Percentiles rank a stretch among this genome's conserved stretches.
Conservation (phyloP, 2,329 filamentous ascomycete genomes). For the Xylariaceae sp. region DNA sequence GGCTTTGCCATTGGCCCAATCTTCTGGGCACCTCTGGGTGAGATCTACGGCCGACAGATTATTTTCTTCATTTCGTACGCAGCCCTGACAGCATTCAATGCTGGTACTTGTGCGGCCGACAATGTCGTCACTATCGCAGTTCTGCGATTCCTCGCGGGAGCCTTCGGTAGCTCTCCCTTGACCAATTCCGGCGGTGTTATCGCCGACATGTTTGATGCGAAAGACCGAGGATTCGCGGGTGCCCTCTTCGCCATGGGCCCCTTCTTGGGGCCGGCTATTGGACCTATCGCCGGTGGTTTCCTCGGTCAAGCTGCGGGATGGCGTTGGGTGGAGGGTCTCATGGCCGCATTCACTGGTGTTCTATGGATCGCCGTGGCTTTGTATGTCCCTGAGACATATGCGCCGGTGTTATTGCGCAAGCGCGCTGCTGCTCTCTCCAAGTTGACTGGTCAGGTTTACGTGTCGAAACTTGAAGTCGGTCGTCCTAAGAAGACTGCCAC, state of each 20-base stretch:
- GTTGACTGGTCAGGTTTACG: slow-evolving; percentile 51
- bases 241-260: slow-evolving; percentile 61
- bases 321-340: slow-evolving; percentile 64
- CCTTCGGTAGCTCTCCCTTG: slow-evolving; percentile 51
- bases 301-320: slow-evolving; percentile 59
- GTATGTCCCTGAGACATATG: slow-evolving; percentile 56
- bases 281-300: slow-evolving; percentile 64
- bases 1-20: slow-evolving; percentile 50
- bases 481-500: slow-evolving; percentile 40
- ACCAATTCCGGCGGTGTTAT: slow-evolving; percentile 55
- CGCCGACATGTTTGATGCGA: slow-evolving; percentile 51
- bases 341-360: slow-evolving; percentile 57
- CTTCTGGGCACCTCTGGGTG: slow-evolving; percentile 61
- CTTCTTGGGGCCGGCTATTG: slow-evolving; percentile 58
- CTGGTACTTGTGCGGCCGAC: slow-evolving; percentile 46
- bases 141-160: slow-evolving; percentile 56
- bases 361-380: slow-evolving; percentile 52
- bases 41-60: slow-evolving; percentile 53
- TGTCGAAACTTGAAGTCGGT: slow-evolving; percentile 45
- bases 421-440: slow-evolving; percentile 48
- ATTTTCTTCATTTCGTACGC: slow-evolving; percentile 52
- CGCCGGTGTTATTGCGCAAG: slow-evolving; percentile 51
- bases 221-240: slow-evolving; percentile 50
- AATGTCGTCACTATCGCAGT: slow-evolving; percentile 53
- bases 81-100: slow-evolving; percentile 53